Conservation (phyloP, 108 stramenopile genomes). For the Cylindrotheca closterium region DNA sequence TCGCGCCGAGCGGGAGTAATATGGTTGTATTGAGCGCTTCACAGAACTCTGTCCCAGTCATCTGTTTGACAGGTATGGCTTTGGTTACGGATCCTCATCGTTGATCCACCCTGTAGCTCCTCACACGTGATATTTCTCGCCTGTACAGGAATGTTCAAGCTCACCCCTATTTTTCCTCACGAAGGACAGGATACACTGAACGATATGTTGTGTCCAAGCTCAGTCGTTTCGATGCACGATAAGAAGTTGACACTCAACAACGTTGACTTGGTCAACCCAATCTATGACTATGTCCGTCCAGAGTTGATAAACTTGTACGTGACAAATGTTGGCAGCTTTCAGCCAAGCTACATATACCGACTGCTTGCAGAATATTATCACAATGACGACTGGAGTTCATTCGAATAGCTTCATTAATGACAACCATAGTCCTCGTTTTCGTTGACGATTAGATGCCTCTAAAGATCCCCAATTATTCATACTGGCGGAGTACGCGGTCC, state of each 20-base stretch:
- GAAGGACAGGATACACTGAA: conserved; percentile 94
- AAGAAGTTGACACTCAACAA: conserved; percentile 19
- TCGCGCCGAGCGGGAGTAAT: conserved; percentile 88
- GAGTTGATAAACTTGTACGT: conserved; percentile 90
- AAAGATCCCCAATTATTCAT: too few relatives aligned
- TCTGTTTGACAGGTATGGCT: conserved; percentile 77
- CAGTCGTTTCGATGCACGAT: conserved; percentile 31
- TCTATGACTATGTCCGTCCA: conserved; percentile 94
- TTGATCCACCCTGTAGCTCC: too few relatives aligned
- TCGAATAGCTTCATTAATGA: conserved; percentile 44
- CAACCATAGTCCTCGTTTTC: too few relatives aligned
- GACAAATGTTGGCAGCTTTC: conserved; percentile 95
- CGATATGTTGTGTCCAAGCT: conserved; percentile 71
- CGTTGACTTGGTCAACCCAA: conserved; percentile 91
- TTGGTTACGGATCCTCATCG: too few relatives aligned
- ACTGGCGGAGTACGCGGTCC: conserved; percentile 52
- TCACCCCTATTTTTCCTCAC: conserved; percentile 97
- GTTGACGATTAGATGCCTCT: too few relatives aligned
- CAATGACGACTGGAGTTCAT: conserved; percentile 85
- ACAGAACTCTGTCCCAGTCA: conserved; percentile 91
- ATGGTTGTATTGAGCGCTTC: conserved; percentile 93
- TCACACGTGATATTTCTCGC: too few relatives aligned
- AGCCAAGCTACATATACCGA: conserved; percentile 95
- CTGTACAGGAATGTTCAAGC: conserved; percentile 77
- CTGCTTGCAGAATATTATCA: conserved; percentile 94